Conservation (phyloP, 2,329 filamentous ascomycete genomes). For the Arthrobotrys conoides region DNA sequence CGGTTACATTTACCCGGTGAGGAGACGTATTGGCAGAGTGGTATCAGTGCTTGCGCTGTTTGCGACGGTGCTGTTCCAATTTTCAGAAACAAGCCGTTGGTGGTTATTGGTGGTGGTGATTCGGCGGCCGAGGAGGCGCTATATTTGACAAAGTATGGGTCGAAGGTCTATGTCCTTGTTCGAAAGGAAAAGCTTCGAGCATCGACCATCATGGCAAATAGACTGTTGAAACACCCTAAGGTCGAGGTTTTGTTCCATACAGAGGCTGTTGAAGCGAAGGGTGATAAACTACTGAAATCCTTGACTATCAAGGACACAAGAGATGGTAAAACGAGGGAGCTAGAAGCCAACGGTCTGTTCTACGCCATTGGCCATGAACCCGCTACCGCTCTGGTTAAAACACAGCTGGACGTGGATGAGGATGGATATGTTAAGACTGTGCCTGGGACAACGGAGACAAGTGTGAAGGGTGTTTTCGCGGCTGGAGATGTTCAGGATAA, state of each 20-base stretch:
- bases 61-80: constrained; percentile 98
- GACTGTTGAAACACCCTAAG: constrained; percentile 86
- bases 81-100: constrained; percentile 94
- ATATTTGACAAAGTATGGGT: constrained; percentile 97
- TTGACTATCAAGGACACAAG: constrained; percentile 84
- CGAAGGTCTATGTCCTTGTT: constrained; percentile 93
- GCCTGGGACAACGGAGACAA: constrained; percentile 90
- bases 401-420: constrained; percentile 85
- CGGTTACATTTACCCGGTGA: constrained; percentile 87
- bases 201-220: constrained; percentile 90
- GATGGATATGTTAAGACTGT: constrained; percentile 93
- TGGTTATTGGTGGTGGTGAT: constrained; percentile 96
- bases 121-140: constrained; percentile 97
- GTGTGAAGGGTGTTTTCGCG: constrained; percentile 91
- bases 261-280: constrained; percentile 84
- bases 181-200: constrained; percentile 88
- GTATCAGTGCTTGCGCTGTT: constrained; percentile 95
- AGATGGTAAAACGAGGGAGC: constrained; percentile 82
- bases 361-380: constrained; percentile 98
- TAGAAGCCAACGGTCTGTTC: constrained; percentile 92
- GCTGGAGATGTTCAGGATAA: constrained; percentile 99
- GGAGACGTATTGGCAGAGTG: constrained; percentile 97
- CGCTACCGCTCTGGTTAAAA: constrained; percentile 90
- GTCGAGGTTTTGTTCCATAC: constrained; percentile 90
- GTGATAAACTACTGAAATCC: constrained; percentile 90